Evolutionary conservation across 1,284 basidiomycete species (phyloP), one percentile per base, ranked within the genome.

Genomic region (Microbotryum scabiosae): DNA sequence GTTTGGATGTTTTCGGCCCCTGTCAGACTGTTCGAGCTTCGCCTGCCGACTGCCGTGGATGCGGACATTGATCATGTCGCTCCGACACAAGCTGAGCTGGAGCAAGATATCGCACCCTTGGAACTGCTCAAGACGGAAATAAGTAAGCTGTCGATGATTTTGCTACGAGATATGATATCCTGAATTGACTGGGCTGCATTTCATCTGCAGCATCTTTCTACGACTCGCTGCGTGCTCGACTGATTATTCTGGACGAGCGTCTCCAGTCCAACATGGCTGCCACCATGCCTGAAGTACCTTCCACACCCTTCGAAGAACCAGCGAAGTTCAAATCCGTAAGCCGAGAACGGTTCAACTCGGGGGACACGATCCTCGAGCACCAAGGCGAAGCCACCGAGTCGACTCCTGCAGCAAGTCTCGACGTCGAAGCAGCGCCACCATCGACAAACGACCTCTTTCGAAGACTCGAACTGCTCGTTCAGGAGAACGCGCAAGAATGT

Each of bases 11-110:
- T n/a, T n/a, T n/a, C n/a, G n/a, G n/a, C n/a, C n/a, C n/a, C n/a
- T n/a, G n/a, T n/a, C 20, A 61, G 61, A 14, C 56, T 66, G 0
- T 66, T 63, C 49, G 64, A 66, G 51, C 54, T 66, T 3, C 56
- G 61, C 8, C 54, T 66, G 20, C 64, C 64, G 30, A 66, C 64
- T 1, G 54, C 59, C 6, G 61, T 66, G 2, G 64, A 66, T 43
- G 61, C 64, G 4, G 52, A 60, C 12, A 51, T 63, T 25, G 47
- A 10, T 51, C 55, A 60, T 18, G 53, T 56, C 18, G n/a, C 43
- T 3, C 41, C 23, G 12, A 21, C 30, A 25, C 28, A 46, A 21
- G 2, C 32, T 49, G 44, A 48, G 21, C 32, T 18, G 30, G 52
- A 54, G 23, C 18, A 23, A 21, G 49, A 60, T 9, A n/a, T 50